phyloP scores from a whole-genome alignment of 768 basidiomycete species.

The Pleurotus sapidus region DNA sequence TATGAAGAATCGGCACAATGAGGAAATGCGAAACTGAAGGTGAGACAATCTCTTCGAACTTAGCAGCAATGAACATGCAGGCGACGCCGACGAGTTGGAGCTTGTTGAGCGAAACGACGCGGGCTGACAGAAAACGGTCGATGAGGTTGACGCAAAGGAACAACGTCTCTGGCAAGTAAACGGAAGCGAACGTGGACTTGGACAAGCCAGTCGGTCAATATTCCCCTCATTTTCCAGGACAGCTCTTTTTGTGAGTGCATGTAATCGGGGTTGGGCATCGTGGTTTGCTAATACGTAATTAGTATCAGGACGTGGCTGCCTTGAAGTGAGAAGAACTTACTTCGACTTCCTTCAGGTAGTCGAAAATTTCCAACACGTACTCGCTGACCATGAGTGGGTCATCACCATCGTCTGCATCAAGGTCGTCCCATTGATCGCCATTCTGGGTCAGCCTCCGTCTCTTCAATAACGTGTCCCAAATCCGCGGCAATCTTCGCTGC shows the following conservation, averaged over 20 bases:
- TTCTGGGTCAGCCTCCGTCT: conserved; percentile 69
- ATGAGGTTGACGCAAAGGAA: conserved; percentile 95
- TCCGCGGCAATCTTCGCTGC: conserved; percentile 43
- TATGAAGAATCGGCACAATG: conserved; percentile 85
- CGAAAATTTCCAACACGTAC: conserved; percentile 92
- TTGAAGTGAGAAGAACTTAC: conserved; percentile 38
- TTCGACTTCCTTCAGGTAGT: conserved; percentile 88
- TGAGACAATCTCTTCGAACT: conserved; percentile 94
- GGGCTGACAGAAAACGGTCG: conserved; percentile 74
- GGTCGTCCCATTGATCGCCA: conserved; percentile 77
- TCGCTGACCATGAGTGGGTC: conserved; percentile 98
- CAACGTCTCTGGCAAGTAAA: conserved; percentile 90
- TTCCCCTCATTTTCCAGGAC: conserved; percentile 95
- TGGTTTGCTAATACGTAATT: conserved; percentile 47
- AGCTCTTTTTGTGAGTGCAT: conserved; percentile 94
- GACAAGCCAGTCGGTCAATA: conserved; percentile 95
- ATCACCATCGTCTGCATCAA: conserved; percentile 89
- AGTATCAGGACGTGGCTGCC: background rate
- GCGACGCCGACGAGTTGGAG: conserved; percentile 95
- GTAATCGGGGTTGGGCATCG: conserved; percentile 91
- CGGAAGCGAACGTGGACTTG: conserved; percentile 93
- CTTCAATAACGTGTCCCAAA: conserved; percentile 48
- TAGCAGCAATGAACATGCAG: conserved; percentile 90
- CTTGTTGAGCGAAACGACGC: conserved; percentile 84
- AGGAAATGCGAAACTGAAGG: conserved; percentile 91